Conservation (phyloP, 2,329 filamentous ascomycete genomes). For the Apiospora aurea region DNA sequence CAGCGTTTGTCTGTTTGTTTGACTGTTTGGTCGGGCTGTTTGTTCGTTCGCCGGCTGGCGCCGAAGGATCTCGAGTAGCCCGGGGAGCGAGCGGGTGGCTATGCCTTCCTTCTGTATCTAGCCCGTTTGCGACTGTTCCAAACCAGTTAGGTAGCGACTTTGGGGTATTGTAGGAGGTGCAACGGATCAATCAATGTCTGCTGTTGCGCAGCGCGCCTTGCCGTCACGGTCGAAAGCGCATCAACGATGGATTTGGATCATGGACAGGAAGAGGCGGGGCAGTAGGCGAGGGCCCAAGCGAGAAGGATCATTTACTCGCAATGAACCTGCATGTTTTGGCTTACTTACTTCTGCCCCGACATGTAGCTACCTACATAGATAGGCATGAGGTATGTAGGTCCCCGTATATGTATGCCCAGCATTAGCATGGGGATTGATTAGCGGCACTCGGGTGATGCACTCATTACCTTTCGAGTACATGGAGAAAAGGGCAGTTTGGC, state of each 20-base stretch:
- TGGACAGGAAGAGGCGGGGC: neutral
- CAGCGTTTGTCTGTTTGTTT: neutral
- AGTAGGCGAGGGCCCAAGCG: neutral
- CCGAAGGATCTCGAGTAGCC: neutral
- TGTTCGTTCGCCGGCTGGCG: neutral
- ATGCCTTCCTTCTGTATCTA: neutral
- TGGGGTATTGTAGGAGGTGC: neutral
- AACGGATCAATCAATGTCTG: neutral
- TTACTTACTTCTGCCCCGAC: neutral
- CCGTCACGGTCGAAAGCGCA: neutral
- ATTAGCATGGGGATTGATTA: neutral
- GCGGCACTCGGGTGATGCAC: neutral
- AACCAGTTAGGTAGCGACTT: too few relatives aligned
- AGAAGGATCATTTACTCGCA: neutral
- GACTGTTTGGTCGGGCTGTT: neutral
- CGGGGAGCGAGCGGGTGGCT: neutral
- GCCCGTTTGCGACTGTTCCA: neutral
- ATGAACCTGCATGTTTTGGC: neutral
- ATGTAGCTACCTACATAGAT: neutral
- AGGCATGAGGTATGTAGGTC: constrained; percentile 1
- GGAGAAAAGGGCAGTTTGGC: neutral
- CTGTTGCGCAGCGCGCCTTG: neutral
- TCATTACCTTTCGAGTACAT: neutral
- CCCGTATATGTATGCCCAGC: neutral
- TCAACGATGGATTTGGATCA: neutral